Evolutionary conservation across 345 rosid genomes (phyloP).

Genomic region (Geranium brycei): DNA sequence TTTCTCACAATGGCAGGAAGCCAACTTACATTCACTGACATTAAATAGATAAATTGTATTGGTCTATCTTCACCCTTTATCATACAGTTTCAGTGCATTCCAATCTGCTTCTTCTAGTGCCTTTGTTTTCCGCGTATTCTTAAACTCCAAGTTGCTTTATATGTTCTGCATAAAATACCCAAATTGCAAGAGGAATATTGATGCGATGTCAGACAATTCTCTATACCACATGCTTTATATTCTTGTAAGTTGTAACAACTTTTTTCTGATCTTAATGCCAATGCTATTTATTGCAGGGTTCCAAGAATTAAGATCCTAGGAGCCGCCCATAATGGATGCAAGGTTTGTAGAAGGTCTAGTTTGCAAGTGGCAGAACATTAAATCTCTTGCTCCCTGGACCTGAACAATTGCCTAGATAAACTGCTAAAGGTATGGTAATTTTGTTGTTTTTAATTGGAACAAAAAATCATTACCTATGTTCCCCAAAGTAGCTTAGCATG

Average conservation of each 20-base stretch:
- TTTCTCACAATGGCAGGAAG: no score
- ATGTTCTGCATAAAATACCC: no score
- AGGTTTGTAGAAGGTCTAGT: slow-evolving; percentile 70
- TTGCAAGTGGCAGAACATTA: slow-evolving; percentile 72
- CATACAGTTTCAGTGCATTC: no score
- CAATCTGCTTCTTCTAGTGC: no score
- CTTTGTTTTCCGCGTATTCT: no score
- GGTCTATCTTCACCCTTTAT: no score
- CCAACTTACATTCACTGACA: no score
- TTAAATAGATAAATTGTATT: no score
- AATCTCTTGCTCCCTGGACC: slow-evolving; percentile 86
- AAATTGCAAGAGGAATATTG: no score
- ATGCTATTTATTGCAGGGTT: slow-evolving; percentile 9
- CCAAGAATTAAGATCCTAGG: slow-evolving; percentile 22
- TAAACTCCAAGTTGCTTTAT: no score
- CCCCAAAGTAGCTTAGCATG: background rate
- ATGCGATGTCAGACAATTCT: no score
- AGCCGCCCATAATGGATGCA: slow-evolving; percentile 65
- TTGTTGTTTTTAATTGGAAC: background rate
- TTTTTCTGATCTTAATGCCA: background rate
- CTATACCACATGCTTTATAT: no score
- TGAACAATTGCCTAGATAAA: slow-evolving; percentile 40
- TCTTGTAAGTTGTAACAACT: background rate
- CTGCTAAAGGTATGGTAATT: slow-evolving; percentile 51
- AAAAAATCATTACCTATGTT: background rate